A percentile compares a stretch with the other conserved stretches of the same genome.
phyloP scores from a whole-genome alignment of 78 protist genomes.

The Speleostelium caveatum region DNA sequence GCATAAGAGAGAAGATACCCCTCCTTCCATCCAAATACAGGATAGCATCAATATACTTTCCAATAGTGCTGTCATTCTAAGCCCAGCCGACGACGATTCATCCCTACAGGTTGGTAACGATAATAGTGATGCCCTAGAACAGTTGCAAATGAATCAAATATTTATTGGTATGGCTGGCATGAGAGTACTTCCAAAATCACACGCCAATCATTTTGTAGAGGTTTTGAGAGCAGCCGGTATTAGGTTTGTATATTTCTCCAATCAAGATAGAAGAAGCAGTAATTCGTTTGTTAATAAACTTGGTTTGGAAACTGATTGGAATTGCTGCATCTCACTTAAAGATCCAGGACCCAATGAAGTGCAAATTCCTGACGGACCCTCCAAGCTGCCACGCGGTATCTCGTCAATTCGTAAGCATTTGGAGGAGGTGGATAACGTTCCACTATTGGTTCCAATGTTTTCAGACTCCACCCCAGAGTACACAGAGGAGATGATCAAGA shows the following conservation, averaged over 20 bases:
- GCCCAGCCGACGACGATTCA: slow-evolving; percentile 19
- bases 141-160: slow-evolving; percentile 77
- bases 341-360: slow-evolving; percentile 72
- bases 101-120: not conserved
- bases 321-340: slow-evolving; percentile 73
- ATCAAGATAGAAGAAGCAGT: slow-evolving; percentile 45
- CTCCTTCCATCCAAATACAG: no score
- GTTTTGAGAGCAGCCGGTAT: slow-evolving; percentile 73
- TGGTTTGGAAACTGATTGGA: slow-evolving; percentile 90
- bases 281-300: slow-evolving; percentile 77
- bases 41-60: no score
- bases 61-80: no score
- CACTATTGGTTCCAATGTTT: slow-evolving; percentile 86
- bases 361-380: slow-evolving; percentile 73
- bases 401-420: slow-evolving; percentile 71
- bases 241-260: slow-evolving; percentile 71
- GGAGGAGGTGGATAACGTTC: slow-evolving; percentile 79
- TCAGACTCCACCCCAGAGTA: slow-evolving; percentile 52
- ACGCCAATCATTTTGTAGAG: slow-evolving; percentile 70
- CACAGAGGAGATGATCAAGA: slow-evolving; percentile 73
- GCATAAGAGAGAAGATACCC: no score
- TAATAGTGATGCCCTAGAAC: slow-evolving; percentile 55
- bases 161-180: slow-evolving; percentile 82
- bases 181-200: slow-evolving; percentile 63
- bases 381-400: slow-evolving; percentile 84